Evolutionary conservation across 176 grass and related monocot species (phyloP).

Genomic region (Zea luxurians): DNA sequence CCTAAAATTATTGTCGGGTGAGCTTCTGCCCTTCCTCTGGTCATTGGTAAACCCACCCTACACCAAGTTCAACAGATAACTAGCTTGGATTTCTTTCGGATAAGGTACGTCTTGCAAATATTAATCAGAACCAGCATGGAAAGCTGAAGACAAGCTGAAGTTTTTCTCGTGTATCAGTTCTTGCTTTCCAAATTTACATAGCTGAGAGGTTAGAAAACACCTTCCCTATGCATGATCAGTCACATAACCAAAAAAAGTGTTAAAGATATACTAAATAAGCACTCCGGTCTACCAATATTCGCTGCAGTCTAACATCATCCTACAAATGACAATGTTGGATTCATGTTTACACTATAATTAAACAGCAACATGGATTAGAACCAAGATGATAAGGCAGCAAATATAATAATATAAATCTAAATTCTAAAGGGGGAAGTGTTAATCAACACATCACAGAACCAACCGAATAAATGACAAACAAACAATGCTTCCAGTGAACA

Average conservation of each 20-base stretch:
- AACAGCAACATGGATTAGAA: neutral
- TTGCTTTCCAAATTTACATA: neutral
- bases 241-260: neutral
- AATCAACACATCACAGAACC: neutral
- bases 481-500: neutral
- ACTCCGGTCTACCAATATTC: neutral
- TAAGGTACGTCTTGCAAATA: conserved; percentile 2
- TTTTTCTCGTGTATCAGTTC: neutral
- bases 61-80: neutral
- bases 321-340: neutral
- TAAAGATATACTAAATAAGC: neutral
- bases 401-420: neutral
- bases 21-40: neutral
- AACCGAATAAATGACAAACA: neutral
- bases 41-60: neutral
- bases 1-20: neutral
- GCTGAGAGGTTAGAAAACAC: neutral
- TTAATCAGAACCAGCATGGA: neutral
- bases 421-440: neutral
- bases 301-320: neutral
- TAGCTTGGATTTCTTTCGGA: neutral
- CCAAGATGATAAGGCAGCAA: neutral
- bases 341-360: neutral
- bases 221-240: neutral
- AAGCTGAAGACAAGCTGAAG: neutral